Base-by-base conservation (phyloP, 148 eudicot species). In the Linanthus parryae region DNA sequence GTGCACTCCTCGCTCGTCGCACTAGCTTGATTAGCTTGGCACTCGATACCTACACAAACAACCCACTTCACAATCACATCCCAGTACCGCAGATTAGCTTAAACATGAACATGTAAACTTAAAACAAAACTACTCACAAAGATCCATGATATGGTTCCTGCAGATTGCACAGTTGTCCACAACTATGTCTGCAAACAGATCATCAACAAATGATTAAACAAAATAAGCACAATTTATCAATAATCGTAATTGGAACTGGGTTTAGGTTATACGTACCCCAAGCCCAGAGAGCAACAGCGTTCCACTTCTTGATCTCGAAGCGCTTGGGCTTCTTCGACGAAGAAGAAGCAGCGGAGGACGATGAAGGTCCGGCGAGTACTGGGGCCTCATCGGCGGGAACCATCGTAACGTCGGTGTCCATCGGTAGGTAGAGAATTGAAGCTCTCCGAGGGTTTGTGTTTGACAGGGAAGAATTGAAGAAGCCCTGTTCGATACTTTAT, bases 121-220 rank as follows among this genome's bases (percentile, higher is more conserved):
- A 7, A 31, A 20, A 30, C 45, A 15, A 48, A 13, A 49, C 42
- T 27, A 21, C 94, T 71, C 56, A 85, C 94, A 85, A 13, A 84
- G 86, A 75, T 89, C 90, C 97, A 89, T 89, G 66, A 89, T 89
- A 66, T 89, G 97, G 50, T 89, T 89, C 66, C 97, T 74, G 69
- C 94, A 85, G 57, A 89, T 89, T 14, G 94, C 95, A 63, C 91
- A 87, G 38, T 87, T 87, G 31, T 87, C 95, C 20, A 87, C 91
- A 22, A 87, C 95, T 58, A 83, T 87, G 75, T 87, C 95, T 82
- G 73, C n/a, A n/a, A n/a, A 31, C 11, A 5, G 35, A 11, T 31
- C 7, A 46, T 22, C 11, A 24, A 46, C 7, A 24, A 2, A 23
- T 24, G 50, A 46, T 46, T 22, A 13, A 3, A 23, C 16, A 24